Percentiles rank a stretch among this genome's conserved stretches.
phyloP scores from a whole-genome alignment of 2,329 filamentous ascomycete species.

The Epichloe coenophiala region DNA sequence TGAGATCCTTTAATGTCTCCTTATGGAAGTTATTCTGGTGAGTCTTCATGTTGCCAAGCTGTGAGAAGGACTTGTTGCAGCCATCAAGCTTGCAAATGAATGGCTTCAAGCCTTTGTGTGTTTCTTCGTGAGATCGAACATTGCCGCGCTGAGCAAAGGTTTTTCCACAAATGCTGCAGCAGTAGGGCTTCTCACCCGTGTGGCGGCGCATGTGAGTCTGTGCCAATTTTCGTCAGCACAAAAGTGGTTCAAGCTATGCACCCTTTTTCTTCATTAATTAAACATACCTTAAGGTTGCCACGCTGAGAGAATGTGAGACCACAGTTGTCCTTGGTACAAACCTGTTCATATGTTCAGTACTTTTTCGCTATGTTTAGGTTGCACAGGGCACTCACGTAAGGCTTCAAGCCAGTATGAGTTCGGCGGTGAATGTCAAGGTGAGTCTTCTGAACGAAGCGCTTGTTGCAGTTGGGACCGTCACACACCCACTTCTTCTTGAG shows the following conservation, averaged over 20 bases:
- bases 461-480: constrained; percentile 57
- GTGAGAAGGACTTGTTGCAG: constrained; percentile 80
- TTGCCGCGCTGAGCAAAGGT: constrained; percentile 78
- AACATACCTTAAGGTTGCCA: constrained; percentile 70
- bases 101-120: constrained; percentile 64
- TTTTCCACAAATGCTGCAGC: constrained; percentile 68
- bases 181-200: constrained; percentile 74
- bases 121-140: constrained; percentile 69
- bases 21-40: constrained; percentile 93
- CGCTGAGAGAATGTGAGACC: constrained; percentile 74
- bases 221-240: background rate
- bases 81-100: constrained; percentile 71
- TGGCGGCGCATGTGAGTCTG: constrained; percentile 80
- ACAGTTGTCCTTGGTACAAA: constrained; percentile 60
- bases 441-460: constrained; percentile 81
- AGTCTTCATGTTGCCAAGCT: constrained; percentile 86
- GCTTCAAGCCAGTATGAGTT: constrained; percentile 79
- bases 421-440: constrained; percentile 83
- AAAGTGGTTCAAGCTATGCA: background rate
- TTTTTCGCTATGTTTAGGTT: background rate
- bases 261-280: background rate
- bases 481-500: constrained; percentile 57
- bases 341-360: constrained; percentile 20
- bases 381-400: constrained; percentile 51
- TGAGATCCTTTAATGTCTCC: constrained; percentile 56